Evolutionary conservation across 139 green algal genomes (phyloP), one percentile per base, ranked within the genome.

Genomic region (Desmodesmus armatus): DNA sequence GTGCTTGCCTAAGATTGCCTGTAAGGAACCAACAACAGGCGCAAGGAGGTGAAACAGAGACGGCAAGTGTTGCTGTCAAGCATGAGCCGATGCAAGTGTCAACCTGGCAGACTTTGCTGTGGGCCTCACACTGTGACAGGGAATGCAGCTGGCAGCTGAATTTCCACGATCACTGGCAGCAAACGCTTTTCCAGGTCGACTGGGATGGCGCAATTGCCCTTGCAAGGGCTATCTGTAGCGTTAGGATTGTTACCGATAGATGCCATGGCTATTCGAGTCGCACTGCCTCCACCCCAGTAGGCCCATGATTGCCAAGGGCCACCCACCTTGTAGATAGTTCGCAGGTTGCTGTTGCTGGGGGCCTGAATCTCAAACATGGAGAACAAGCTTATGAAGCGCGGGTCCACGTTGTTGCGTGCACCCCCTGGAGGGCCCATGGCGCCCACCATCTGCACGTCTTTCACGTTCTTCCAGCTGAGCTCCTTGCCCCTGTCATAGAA

Each of bases 401-500:
- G 93, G 84, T 98, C 95, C 37, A 98, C 92, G 23, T 87, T 69
- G 83, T 97, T 98, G 55, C 95, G 90, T 5, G 95, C 95, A 17
- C 95, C 95, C 5, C 95, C 94, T 25, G 95, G 93, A 9, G 94
- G 95, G 1, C 95, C 95, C 94, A 98, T 98, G n/a, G 91, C 94
- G n/a, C 58, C 88, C 37, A 98, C 88, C 80, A 96, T 78, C 85
- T 94, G 90, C 69, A 97, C 88, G 84, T 98, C 94, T 90, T 97
- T 97, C 83, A 98, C 94, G 87, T 96, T 95, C 90, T 96, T 97
- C 95, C 95, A 98, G 87, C 89, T 94, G 44, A 98, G 90, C 69
- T 98, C 95, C 91, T 97, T 97, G 78, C 94, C 94, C n/a, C 76
- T 71, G 89, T 97, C 91, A 80, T 99, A 99, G 88, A 98, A 96